Conservation (phyloP, 805 yeast species). For the Torulaspora maleeae region DNA sequence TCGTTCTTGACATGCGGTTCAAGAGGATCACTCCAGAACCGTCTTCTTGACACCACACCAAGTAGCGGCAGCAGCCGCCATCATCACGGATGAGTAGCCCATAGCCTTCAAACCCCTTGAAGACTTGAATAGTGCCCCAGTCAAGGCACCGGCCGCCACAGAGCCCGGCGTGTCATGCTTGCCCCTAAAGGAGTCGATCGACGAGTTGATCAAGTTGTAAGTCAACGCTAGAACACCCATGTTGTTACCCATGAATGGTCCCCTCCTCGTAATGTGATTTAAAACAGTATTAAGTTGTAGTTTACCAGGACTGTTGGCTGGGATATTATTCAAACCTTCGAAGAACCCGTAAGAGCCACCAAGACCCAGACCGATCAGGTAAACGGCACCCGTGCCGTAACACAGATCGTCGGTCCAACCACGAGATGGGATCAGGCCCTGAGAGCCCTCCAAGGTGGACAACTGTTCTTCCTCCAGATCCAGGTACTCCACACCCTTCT, state of each 20-base stretch:
- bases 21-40: constrained; percentile 15
- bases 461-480: constrained; percentile 84
- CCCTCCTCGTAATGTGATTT: constrained; percentile 89
- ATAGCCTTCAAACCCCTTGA: constrained; percentile 81
- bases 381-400: constrained; percentile 96
- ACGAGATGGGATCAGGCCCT: constrained; percentile 89
- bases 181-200: constrained; percentile 77
- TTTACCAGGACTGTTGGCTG: constrained; percentile 70
- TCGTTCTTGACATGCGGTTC: not conserved
- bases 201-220: constrained; percentile 78
- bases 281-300: constrained; percentile 83
- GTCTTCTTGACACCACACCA: constrained; percentile 79
- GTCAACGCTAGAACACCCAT: constrained; percentile 91
- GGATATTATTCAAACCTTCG: constrained; percentile 79
- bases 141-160: constrained; percentile 79
- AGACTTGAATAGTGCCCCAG: constrained; percentile 88
- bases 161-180: constrained; percentile 85
- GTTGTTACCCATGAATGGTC: constrained; percentile 91
- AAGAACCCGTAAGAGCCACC: constrained; percentile 89
- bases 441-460: constrained; percentile 75
- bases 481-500: constrained; percentile 81
- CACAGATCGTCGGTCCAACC: constrained; percentile 97
- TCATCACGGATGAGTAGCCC: constrained; percentile 78
- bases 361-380: constrained; percentile 74
- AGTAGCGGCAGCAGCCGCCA: constrained; percentile 84